Percentiles rank a stretch among this genome's conserved stretches.
phyloP scores from a whole-genome alignment of 2,329 filamentous ascomycete genomes.

The Penicillium sp. region DNA sequence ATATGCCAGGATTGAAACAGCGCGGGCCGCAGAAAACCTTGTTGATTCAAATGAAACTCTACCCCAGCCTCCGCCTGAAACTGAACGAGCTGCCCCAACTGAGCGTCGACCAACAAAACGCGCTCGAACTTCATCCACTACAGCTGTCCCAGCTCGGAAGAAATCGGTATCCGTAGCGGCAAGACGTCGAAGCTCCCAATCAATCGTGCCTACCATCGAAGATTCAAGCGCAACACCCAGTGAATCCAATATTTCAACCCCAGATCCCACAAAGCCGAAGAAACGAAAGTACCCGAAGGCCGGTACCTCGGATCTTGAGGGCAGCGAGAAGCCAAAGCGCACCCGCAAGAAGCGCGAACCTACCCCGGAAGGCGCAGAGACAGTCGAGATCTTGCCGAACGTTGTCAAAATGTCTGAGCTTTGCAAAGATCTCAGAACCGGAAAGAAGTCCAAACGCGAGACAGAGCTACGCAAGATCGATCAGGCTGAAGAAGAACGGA shows the following conservation, averaged over 20 bases:
- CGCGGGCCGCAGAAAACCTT: constrained; percentile 5
- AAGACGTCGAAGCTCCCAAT: constrained; percentile 14
- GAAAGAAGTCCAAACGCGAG: constrained; percentile 51
- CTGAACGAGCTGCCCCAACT: constrained; percentile 5
- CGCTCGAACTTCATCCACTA: constrained; percentile 14
- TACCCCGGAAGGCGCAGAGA: constrained; percentile 43
- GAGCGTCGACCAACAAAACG: constrained; percentile 26
- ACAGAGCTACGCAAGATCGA: constrained; percentile 51
- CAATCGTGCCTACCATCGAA: constrained; percentile 12
- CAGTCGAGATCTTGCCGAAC: constrained; percentile 46
- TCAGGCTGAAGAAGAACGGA: constrained; percentile 44
- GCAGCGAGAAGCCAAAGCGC: constrained; percentile 18
- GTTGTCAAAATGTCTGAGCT: constrained; percentile 52
- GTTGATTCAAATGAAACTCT: constrained; percentile 3
- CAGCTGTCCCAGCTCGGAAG: constrained; percentile 4
- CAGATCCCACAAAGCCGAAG: constrained; percentile 20
- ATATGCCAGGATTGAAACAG: constrained; percentile 1
- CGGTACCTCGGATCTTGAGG: constrained; percentile 18
- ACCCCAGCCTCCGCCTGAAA: neutral
- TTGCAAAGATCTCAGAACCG: constrained; percentile 46
- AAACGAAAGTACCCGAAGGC: constrained; percentile 23
- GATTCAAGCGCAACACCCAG: constrained; percentile 16
- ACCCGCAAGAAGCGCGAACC: constrained; percentile 32
- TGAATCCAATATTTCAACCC: constrained; percentile 17
- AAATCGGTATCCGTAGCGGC: constrained; percentile 12